Base-by-base conservation (phyloP, 2,329 filamentous ascomycete species). In the Westerdykella aurantiaca region DNA sequence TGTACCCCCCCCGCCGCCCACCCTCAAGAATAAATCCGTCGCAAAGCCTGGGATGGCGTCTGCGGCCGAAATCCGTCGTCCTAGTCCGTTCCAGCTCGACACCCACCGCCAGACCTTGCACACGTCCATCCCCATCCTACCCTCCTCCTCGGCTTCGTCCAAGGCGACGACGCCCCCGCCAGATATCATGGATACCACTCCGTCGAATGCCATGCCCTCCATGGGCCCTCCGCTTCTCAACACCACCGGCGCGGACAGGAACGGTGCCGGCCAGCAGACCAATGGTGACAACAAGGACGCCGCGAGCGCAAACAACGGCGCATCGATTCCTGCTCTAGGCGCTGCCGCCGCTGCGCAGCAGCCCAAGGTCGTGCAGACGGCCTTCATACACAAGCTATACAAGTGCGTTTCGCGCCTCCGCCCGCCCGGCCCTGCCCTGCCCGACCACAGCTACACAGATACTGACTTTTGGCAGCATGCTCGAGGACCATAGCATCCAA, bases 351-450 rank as follows among this genome's bases (percentile, higher is more conserved):
- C 85, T 38, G 84, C 90, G 41, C 88, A 95, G 63, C 90, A 95
- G 64, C 90, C 93, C 47, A 98, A 98, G 71, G 91, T 96, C 37
- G 89, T 97, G 13, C 93, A 98, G 72, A 97, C 93, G 10, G 93
- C 93, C 17, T 98, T 98, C 62, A 97, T 98, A 53, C 93, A 98
- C 69, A 98, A 98, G 70, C 80, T 98, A 31, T 98, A 97, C 76
- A 96, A 94, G 90, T 96, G 76, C 63, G 84, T 38, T 40, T 21
- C 39, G 33, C 33, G 35, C 44, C 38, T 34, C 31, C 42, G 34
- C 37, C n/a, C n/a, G n/a, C n/a, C n/a, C n/a, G n/a, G n/a, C n/a
- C n/a, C n/a, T n/a, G n/a, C n/a, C n/a, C n/a, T 21, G 4, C 3
- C 18, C 3, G 18, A 6, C 6, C 18, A 41, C 39, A 41, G 37